These are phyloP conservation scores for Thymus mandschuricus DNA, from an alignment of 257 asterid genomes.

Conservation along the genomic window DNA sequence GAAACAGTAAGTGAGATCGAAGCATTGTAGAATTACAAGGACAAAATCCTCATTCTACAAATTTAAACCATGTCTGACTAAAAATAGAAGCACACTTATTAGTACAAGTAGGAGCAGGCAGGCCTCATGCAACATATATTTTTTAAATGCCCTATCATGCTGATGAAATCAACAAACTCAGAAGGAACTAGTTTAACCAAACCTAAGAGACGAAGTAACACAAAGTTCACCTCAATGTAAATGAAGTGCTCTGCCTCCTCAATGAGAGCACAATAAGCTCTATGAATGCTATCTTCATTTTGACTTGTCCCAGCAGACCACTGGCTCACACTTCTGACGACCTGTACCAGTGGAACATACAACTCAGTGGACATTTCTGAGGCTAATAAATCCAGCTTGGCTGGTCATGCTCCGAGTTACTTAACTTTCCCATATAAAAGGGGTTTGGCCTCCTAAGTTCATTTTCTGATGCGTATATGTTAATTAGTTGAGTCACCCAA, in stretches of 20 bases:
- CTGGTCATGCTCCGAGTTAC: no score
- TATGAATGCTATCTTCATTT: constrained; percentile 97
- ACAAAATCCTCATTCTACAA: neutral
- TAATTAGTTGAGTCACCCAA: no score
- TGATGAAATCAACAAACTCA: neutral
- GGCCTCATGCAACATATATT: constrained; percentile 1
- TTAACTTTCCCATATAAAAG: no score
- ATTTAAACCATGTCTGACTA: neutral
- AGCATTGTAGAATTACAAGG: neutral
- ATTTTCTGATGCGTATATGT: no score
- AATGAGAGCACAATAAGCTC: constrained; percentile 86
- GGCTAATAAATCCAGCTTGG: neutral
- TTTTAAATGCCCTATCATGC: neutral
- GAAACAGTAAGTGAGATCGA: no score
- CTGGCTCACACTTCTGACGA: constrained; percentile 93
- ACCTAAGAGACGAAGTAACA: constrained; percentile 2
- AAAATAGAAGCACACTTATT: no score
- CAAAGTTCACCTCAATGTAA: constrained; percentile 72
- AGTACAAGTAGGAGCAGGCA: no score
- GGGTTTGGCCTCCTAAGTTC: no score
- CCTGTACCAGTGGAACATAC: constrained; percentile 44
- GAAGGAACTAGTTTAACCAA: neutral
- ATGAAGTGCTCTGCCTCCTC: constrained; percentile 86
- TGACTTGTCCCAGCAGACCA: constrained; percentile 98
- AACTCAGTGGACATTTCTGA: constrained; percentile 8